phyloP scores from a whole-genome alignment of 129 eudicot species.

The Artemisia tridentata region DNA sequence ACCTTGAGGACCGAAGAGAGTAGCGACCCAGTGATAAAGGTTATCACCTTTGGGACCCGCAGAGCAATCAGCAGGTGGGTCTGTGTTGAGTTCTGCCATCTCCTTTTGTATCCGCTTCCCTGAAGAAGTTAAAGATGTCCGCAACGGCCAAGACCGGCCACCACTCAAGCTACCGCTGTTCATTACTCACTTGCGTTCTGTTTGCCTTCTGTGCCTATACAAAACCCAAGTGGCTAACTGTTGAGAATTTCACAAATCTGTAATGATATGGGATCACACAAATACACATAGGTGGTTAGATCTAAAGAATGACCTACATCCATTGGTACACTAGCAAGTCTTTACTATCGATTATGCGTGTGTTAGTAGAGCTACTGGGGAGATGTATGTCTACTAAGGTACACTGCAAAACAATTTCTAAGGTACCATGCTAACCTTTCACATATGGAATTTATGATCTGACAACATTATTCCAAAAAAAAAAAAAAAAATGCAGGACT shows the following conservation, averaged over 20 bases:
- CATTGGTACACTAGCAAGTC: too few relatives aligned
- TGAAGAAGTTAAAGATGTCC: slow-evolving; percentile 78
- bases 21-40: slow-evolving; percentile 98
- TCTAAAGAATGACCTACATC: too few relatives aligned
- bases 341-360: too few relatives aligned
- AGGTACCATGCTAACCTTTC: too few relatives aligned
- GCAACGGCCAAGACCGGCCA: slow-evolving; percentile 81
- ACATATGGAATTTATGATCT: background rate
- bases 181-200: slow-evolving; percentile 25
- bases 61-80: slow-evolving; percentile 78
- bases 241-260: background rate
- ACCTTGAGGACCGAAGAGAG: slow-evolving; percentile 91
- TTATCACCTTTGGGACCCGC: slow-evolving; percentile 99
- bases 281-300: background rate
- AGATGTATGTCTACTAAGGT: too few relatives aligned
- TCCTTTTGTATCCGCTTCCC: slow-evolving; percentile 96
- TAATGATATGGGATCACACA: background rate
- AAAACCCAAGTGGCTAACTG: background rate
- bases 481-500: slow-evolving; percentile 50
- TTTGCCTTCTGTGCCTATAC: slow-evolving; percentile 8
- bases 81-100: slow-evolving; percentile 69
- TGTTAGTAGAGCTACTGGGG: too few relatives aligned
- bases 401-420: too few relatives aligned
- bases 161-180: slow-evolving; percentile 39
- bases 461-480: background rate